These are phyloP conservation scores for Akanthomyces dipterigenus DNA, from an alignment of 2,329 filamentous ascomycete species.

Conservation along the genomic window DNA sequence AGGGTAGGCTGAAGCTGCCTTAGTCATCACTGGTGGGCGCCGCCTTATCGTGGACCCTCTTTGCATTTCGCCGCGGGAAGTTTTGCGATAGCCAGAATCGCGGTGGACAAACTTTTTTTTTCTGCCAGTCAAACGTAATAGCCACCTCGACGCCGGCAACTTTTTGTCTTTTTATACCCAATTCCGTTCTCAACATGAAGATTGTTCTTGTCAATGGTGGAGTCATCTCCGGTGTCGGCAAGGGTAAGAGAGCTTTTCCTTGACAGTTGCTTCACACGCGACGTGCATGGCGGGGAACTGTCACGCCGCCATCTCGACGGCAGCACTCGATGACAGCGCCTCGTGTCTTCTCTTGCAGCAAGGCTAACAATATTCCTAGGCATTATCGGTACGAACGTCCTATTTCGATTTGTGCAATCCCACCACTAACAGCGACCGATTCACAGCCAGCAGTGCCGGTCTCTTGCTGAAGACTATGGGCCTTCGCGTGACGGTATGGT, in stretches of 20 bases:
- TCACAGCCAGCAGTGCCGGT: slow-evolving; percentile 44
- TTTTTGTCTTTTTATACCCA: neutral
- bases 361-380: slow-evolving; percentile 11
- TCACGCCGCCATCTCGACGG: neutral
- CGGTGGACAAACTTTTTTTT: slow-evolving; percentile 2
- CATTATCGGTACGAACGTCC: slow-evolving; percentile 16
- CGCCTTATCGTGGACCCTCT: neutral
- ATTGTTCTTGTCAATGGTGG: slow-evolving; percentile 29
- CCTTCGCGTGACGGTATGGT: slow-evolving; percentile 19
- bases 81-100: neutral
- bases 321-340: neutral
- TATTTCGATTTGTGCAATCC: neutral
- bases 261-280: neutral
- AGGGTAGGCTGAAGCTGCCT: neutral
- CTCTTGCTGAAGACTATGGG: slow-evolving; percentile 33
- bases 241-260: slow-evolving; percentile 36
- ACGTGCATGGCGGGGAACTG: neutral
- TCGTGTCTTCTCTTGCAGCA: neutral
- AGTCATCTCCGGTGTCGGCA: slow-evolving; percentile 53
- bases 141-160: neutral
- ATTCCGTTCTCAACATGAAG: slow-evolving; percentile 19
- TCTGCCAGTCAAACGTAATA: neutral
- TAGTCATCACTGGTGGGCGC: neutral
- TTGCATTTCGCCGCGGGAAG: neutral
- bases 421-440: neutral